Evolutionary conservation across 495 filamentous ascomycete species (phyloP).

Genomic region (Entonaema liquescens): DNA sequence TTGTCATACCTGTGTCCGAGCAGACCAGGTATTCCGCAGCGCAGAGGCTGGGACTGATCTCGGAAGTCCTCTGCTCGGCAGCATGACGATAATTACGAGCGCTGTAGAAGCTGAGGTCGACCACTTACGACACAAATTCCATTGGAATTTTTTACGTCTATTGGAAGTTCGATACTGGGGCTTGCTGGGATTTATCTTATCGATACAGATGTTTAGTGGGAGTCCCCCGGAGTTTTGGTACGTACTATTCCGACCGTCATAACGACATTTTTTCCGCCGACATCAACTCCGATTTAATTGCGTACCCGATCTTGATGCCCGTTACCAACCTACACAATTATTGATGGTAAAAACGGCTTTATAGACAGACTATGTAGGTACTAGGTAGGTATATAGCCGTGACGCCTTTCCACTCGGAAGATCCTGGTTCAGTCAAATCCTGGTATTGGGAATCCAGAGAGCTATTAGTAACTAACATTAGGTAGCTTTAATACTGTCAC

Average conservation of each 20-base stretch:
- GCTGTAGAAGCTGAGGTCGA: slow-evolving; percentile 10
- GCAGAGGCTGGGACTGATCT: slow-evolving; percentile 52
- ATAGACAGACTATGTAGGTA: too few species aligned
- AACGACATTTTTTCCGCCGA: not conserved
- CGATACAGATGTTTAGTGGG: not conserved
- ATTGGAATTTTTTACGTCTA: slow-evolving; percentile 6
- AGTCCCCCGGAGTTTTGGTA: not conserved
- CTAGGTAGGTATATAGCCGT: too few species aligned
- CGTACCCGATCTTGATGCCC: not conserved
- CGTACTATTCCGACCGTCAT: not conserved
- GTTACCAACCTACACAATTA: too few species aligned
- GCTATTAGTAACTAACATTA: not conserved
- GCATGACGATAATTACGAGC: slow-evolving; percentile 51
- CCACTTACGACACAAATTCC: slow-evolving; percentile 2
- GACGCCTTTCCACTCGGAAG: too few species aligned
- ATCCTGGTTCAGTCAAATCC: too few species aligned
- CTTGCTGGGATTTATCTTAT: not conserved
- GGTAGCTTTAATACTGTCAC: not conserved
- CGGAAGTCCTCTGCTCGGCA: slow-evolving; percentile 62
- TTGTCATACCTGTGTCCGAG: slow-evolving; percentile 44
- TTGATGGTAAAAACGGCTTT: too few species aligned
- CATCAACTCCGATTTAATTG: not conserved
- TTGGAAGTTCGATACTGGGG: not conserved
- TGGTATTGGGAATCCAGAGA: not conserved
- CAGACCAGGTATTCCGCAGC: slow-evolving; percentile 47